A percentile compares a stretch with the other conserved stretches of the same genome.
Evolutionary conservation across 2,329 filamentous ascomycete species (phyloP).

Genomic region (Hypoxylon sp.): DNA sequence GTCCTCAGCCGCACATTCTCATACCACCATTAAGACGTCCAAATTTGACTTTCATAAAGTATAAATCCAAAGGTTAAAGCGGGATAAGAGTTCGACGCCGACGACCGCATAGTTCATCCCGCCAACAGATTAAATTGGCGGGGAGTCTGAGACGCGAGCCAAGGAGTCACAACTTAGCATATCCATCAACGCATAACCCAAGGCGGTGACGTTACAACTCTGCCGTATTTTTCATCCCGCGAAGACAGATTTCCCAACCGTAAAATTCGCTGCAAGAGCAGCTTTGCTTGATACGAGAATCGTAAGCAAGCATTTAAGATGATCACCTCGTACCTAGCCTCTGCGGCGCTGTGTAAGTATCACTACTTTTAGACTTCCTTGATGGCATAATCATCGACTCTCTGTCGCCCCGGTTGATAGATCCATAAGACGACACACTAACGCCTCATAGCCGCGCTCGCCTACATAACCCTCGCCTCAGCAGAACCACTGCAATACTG

Average conservation of each 20-base stretch:
- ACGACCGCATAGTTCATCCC: constrained; percentile 20
- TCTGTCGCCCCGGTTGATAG: too few relatives aligned
- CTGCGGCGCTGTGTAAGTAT: constrained; percentile 48
- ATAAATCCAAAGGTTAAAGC: constrained; percentile 30
- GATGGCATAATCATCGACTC: background rate
- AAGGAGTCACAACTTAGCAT: constrained; percentile 21
- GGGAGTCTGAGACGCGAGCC: constrained; percentile 17
- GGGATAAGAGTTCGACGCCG: constrained; percentile 18
- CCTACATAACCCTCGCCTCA: constrained; percentile 46
- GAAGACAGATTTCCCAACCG: background rate
- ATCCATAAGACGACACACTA: too few relatives aligned
- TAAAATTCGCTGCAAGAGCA: constrained; percentile 1
- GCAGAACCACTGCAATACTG: constrained; percentile 58
- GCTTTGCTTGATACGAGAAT: background rate
- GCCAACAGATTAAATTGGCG: constrained; percentile 22
- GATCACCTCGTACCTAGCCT: constrained; percentile 29
- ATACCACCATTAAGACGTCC: constrained; percentile 10
- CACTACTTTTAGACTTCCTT: background rate
- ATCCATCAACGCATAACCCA: constrained; percentile 14
- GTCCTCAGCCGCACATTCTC: background rate
- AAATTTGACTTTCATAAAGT: constrained; percentile 23
- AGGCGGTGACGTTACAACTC: constrained; percentile 9
- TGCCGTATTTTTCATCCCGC: background rate
- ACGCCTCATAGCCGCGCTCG: constrained; percentile 47
- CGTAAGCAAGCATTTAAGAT: constrained; percentile 20